phyloP scores from a whole-genome alignment of 2,329 filamentous ascomycete genomes.

The Chalaropsis thielavioides region DNA sequence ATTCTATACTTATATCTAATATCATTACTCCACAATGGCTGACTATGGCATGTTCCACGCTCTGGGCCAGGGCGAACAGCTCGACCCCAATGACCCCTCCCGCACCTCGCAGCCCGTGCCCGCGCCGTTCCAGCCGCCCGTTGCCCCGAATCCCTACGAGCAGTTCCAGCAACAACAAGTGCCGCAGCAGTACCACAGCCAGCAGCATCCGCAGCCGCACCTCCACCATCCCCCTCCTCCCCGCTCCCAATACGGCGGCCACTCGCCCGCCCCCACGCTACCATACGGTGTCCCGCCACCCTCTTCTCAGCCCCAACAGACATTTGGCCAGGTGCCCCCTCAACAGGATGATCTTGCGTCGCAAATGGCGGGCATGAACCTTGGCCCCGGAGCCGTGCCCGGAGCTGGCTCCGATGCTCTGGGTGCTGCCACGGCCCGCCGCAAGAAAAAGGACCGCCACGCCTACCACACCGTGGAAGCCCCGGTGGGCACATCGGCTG shows the following conservation, averaged over 20 bases:
- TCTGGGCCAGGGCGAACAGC: constrained; percentile 40
- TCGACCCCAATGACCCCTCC: constrained; percentile 41
- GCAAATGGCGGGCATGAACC: constrained; percentile 65
- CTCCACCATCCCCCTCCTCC: constrained; percentile 1
- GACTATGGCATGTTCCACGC: constrained; percentile 42
- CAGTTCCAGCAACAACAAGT: constrained; percentile 23
- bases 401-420: constrained; percentile 21
- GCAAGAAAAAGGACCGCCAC: constrained; percentile 89
- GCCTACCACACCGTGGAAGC: constrained; percentile 79
- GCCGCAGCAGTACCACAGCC: constrained; percentile 6
- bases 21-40: constrained; percentile 30
- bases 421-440: constrained; percentile 37
- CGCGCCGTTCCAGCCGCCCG: constrained; percentile 42
- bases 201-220: not conserved
- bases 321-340: not conserved
- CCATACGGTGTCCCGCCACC: constrained; percentile 12
- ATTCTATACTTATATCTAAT: not conserved
- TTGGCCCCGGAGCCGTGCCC: constrained; percentile 30
- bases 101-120: constrained; percentile 35
- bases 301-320: not conserved
- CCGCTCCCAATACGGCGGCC: constrained; percentile 13
- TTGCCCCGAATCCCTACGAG: constrained; percentile 41
- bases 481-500: constrained; percentile 45
- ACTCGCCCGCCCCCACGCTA: constrained; percentile 8
- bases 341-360: constrained; percentile 40